A percentile compares a stretch with the other conserved stretches of the same genome.
phyloP scores from a whole-genome alignment of 139 green algal genomes.

The Picochlorum costavermella region DNA sequence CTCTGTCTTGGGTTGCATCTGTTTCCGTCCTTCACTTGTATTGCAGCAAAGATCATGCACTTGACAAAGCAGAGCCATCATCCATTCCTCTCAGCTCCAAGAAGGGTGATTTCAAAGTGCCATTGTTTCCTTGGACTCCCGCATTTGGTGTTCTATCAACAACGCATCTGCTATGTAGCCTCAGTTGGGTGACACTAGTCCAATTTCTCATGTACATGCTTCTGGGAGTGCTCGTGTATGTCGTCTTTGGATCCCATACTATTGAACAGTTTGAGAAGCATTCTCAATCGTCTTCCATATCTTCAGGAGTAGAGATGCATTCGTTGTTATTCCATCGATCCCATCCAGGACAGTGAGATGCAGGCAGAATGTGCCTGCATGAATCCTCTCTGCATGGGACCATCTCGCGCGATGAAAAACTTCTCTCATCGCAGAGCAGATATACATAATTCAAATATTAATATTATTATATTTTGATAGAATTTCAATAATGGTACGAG shows the following conservation, averaged over 20 bases:
- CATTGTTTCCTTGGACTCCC: constrained; percentile 51
- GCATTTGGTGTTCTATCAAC: constrained; percentile 55
- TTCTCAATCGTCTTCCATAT: no score
- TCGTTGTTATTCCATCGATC: not conserved
- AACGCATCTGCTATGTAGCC: constrained; percentile 60
- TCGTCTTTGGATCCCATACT: constrained; percentile 23
- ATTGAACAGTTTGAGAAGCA: constrained; percentile 10
- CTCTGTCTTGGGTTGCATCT: constrained; percentile 11
- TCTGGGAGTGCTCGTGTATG: constrained; percentile 21
- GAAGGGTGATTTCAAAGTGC: constrained; percentile 46
- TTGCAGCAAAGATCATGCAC: no score
- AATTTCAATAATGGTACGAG: no score
- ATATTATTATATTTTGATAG: no score
- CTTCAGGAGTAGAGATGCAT: no score
- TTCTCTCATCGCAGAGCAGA: no score
- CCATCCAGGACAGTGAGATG: not conserved
- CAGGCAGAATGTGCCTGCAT: no score
- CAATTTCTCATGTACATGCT: constrained; percentile 66
- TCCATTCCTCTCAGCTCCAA: constrained; percentile 24
- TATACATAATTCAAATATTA: no score
- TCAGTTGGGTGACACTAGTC: constrained; percentile 68
- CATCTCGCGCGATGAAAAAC: no score
- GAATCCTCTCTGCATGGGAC: no score
- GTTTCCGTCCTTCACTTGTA: constrained; percentile 12
- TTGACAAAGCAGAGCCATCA: no score